Conservation (phyloP, 768 basidiomycete species). For the Stropharia rugosoannulata region DNA sequence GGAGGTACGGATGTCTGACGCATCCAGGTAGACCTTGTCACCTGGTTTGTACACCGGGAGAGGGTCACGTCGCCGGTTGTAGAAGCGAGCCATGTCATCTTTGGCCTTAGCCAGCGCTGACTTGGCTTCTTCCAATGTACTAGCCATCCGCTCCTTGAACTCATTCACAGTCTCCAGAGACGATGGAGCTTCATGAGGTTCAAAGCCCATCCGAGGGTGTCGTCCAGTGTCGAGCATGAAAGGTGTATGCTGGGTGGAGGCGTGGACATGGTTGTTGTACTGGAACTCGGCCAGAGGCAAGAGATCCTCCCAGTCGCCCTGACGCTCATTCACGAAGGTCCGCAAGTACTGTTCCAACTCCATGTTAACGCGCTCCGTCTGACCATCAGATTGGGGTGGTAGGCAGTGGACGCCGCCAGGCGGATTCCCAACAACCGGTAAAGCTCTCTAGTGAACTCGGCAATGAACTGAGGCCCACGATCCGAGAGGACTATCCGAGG, state of each 20-base stretch:
- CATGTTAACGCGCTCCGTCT: no score
- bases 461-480: slow-evolving; percentile 20
- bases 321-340: slow-evolving; percentile 5
- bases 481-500: slow-evolving; percentile 14
- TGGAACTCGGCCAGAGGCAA: slow-evolving; percentile 8
- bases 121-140: slow-evolving; percentile 7
- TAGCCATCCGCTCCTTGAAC: slow-evolving; percentile 10
- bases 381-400: slow-evolving; percentile 24
- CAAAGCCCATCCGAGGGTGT: slow-evolving; percentile 17
- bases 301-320: slow-evolving; percentile 5
- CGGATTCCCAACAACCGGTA: slow-evolving; percentile 15
- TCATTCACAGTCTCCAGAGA: slow-evolving; percentile 13
- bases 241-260: slow-evolving; percentile 19
- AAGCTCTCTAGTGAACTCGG: slow-evolving; percentile 18
- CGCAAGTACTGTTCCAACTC: not conserved
- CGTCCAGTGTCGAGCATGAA: slow-evolving; percentile 30
- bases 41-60: slow-evolving; percentile 3
- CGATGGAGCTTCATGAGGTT: slow-evolving; percentile 10
- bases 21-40: slow-evolving; percentile 15
- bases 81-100: slow-evolving; percentile 8
- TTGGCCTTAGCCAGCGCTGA: slow-evolving; percentile 15
- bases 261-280: not conserved
- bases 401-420: slow-evolving; percentile 28
- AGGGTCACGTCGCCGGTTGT: slow-evolving; percentile 5
- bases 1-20: not conserved